Conservation (phyloP, 1,284 basidiomycete species). For the Rhodotorula sp. region DNA sequence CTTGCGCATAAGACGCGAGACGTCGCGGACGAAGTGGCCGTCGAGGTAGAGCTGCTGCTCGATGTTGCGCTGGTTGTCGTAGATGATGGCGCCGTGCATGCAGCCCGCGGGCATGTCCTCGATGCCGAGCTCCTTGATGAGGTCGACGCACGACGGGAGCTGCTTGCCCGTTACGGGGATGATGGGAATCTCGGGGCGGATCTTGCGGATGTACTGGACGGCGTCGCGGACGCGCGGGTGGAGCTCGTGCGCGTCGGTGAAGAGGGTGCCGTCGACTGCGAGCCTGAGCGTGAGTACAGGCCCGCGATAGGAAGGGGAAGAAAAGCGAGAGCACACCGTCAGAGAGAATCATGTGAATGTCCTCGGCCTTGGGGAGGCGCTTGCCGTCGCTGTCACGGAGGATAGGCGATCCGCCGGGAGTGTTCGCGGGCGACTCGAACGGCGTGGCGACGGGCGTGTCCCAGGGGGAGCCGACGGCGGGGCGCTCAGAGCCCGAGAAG, state of each 20-base stretch:
- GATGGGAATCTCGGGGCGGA: constrained; percentile 40
- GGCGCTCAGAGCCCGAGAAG: constrained; percentile 15
- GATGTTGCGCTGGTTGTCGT: constrained; percentile 43
- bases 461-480: constrained; percentile 27
- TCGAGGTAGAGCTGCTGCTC: constrained; percentile 39
- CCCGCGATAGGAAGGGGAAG: no score
- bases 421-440: constrained; percentile 32
- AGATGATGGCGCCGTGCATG: constrained; percentile 45
- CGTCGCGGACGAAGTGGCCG: constrained; percentile 40
- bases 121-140: constrained; percentile 34
- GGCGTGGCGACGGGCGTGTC: constrained; percentile 40
- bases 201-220: constrained; percentile 41
- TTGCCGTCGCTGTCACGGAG: constrained; percentile 16
- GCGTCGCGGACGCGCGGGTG: constrained; percentile 39
- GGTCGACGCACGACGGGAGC: constrained; percentile 40
- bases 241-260: constrained; percentile 44
- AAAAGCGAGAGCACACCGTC: constrained; percentile 21
- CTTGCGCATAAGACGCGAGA: constrained; percentile 42
- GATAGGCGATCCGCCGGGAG: constrained; percentile 27
- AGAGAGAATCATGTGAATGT: constrained; percentile 43
- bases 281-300: not conserved
- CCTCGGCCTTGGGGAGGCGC: constrained; percentile 33
- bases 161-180: constrained; percentile 46
- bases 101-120: constrained; percentile 36
- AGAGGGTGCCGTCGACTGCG: constrained; percentile 44